These are phyloP conservation scores for Coemansia erecta DNA, from an alignment of 192 early-diverging fungal genomes.

Conservation along the genomic window DNA sequence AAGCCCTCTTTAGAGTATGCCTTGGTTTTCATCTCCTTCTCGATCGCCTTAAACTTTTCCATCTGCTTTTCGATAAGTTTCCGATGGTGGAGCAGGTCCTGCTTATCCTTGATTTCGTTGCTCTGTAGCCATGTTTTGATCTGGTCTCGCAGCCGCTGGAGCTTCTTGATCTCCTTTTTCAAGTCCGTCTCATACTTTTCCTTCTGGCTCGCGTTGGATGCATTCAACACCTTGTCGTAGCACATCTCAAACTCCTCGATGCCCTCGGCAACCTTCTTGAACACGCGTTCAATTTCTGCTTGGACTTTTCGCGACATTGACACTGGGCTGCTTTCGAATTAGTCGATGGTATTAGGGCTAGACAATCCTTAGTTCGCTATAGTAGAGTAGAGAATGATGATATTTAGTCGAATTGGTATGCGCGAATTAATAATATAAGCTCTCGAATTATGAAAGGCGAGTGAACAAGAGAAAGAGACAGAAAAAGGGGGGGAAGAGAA, in stretches of 20 bases:
- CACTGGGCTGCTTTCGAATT: not conserved
- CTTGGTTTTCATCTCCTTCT: constrained; percentile 99
- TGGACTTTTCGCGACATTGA: constrained; percentile 43
- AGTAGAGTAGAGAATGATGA: no score
- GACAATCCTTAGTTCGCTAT: no score
- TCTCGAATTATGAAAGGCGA: no score
- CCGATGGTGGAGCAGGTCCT: constrained; percentile 81
- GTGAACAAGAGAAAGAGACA: no score
- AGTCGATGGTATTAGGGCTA: no score
- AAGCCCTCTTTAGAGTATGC: constrained; percentile 97
- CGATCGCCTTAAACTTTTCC: constrained; percentile 97
- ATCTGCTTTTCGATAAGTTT: constrained; percentile 97
- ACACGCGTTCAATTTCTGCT: constrained; percentile 89
- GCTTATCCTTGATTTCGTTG: constrained; percentile 97
- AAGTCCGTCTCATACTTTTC: constrained; percentile 95
- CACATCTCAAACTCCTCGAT: constrained; percentile 92
- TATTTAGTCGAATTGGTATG: no score
- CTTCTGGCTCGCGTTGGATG: constrained; percentile 84
- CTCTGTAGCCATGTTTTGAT: constrained; percentile 96
- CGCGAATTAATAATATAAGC: no score
- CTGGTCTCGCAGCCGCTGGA: constrained; percentile 93
- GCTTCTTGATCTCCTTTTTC: constrained; percentile 99
- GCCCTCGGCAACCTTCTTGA: constrained; percentile 95
- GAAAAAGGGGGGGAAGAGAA: no score
- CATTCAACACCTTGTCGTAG: constrained; percentile 81